Base-by-base conservation (phyloP, 768 basidiomycete species). In the Candolleomyces eurysporus region DNA sequence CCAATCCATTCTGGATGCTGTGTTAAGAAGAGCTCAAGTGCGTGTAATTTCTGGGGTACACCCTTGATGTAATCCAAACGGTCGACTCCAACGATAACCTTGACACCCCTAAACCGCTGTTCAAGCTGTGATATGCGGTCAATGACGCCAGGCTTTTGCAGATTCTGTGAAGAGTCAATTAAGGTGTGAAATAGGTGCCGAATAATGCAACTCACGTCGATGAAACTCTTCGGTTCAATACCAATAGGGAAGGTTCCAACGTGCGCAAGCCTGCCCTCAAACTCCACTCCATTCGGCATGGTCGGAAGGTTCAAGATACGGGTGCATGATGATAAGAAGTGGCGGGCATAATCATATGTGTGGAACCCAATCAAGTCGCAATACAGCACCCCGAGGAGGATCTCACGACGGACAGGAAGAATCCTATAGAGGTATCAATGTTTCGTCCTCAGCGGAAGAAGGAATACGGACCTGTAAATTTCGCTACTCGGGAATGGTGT, bases 1-100 rank as follows among this genome's bases (percentile, higher is more conserved):
- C 97, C 97, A 67, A 98, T 94, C 96, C 96, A 98, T 75, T 99
- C 97, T 4, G 97, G 97, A 72, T 99, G 96, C 66, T 98, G 96
- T 19, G 90, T 87, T 36, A 99, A 83, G 85, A 99, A 99, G 48
- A 96, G 85, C 71, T 99, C 97, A 61, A 99, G 84, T 0, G 93
- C 96, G 71, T 98, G 94, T 52, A 99, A 76, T 76, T 99, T 99
- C 74, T 99, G 97, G 1, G 97, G 97, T 39, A 99, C 94, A 69
- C 97, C 97, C 82, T 99, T 99, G 88, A 99, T 98, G 77, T 99
- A 99, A 73, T 99, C 97, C 58, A 99, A 83, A 49, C 97, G 89
- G 73, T 99, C 97, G 30, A 99, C 97, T 55, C 97, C 97, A 65
- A 98, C 94, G 71, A 99, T 97, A 69, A 99, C 89, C 75, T 98